Base-by-base conservation (phyloP, 2,329 filamentous ascomycete genomes). In the Leptographium flavum region DNA sequence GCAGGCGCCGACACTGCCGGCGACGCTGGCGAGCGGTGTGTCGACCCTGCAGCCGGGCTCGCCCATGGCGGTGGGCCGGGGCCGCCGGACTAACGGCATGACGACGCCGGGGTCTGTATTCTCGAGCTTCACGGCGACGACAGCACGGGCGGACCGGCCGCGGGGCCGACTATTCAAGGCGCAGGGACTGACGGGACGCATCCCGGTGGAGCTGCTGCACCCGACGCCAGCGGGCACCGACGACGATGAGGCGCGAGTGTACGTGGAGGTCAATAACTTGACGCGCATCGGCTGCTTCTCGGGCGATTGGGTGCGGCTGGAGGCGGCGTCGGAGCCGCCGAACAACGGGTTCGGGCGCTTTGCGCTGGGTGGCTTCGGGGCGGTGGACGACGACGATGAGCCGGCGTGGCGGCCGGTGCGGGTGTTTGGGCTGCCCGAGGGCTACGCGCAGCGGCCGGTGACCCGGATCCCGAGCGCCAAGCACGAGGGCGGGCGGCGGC, bases 201-300 rank as follows among this genome's bases (percentile, higher is more conserved):
- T 98, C 9, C 75, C 87, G 0, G 74, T 82, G 41, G 85, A 90
- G 37, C 63, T 93, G 2, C 67, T 98, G 2, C 83, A 96, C 52
- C 92, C 92, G 0, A 88, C 83, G 53, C 90, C 92, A 3, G 66
- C 65, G 2, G 62, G 71, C 1, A 75, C 79, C 23, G 87, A 95
- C 49, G 92, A 98, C 49, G 87, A 94, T 52, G 83, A 93, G 54
- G 81, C 86, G 2, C 79, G 92, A 40, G 74, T 96, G 2, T 98
- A 90, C 56, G 88, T 98, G 5, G 87, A 95, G 55, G 82, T 93
- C 8, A 81, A 77, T 47, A 85, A 86, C 1, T 64, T 98, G 19
- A 82, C 86, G 14, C 87, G 88, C 54, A 82, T 98, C 45, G 88
- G 90, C 15, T 96, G 90, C 61, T 98, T 98, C 58, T 96, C 90